These are phyloP conservation scores for Boletus reticulatus DNA, from an alignment of 768 basidiomycete species.

Conservation along the genomic window DNA sequence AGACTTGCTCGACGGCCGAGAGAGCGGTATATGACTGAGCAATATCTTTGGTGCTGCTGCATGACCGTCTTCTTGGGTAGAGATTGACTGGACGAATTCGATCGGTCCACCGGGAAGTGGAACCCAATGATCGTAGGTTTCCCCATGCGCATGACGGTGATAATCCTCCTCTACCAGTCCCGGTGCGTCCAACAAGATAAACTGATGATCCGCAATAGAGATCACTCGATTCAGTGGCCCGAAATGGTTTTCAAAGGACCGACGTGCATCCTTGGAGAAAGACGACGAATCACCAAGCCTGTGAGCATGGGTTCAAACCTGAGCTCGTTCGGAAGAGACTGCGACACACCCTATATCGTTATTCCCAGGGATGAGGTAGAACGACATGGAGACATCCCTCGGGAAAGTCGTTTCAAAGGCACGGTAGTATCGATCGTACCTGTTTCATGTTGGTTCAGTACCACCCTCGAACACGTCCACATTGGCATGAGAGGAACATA, in stretches of 20 bases:
- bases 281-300: constrained; percentile 56
- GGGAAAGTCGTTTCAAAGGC: constrained; percentile 66
- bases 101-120: constrained; percentile 54
- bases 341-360: constrained; percentile 66
- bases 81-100: constrained; percentile 52
- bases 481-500: constrained; percentile 39
- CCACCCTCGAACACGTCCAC: neutral
- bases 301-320: neutral
- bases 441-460: constrained; percentile 28
- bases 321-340: neutral
- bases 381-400: constrained; percentile 35
- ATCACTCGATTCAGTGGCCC: constrained; percentile 67
- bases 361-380: constrained; percentile 75
- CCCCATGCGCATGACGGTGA: constrained; percentile 48
- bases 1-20: constrained; percentile 64
- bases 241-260: constrained; percentile 58
- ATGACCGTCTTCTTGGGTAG: constrained; percentile 31
- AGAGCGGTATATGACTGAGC: constrained; percentile 84
- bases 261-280: constrained; percentile 53
- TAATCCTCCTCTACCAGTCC: constrained; percentile 85
- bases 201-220: constrained; percentile 63
- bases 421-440: constrained; percentile 57
- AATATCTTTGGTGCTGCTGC: constrained; percentile 45
- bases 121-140: constrained; percentile 54
- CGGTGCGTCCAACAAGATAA: constrained; percentile 73